Base-by-base conservation (phyloP, 2,329 filamentous ascomycete species). In the Fusarium stilboides region DNA sequence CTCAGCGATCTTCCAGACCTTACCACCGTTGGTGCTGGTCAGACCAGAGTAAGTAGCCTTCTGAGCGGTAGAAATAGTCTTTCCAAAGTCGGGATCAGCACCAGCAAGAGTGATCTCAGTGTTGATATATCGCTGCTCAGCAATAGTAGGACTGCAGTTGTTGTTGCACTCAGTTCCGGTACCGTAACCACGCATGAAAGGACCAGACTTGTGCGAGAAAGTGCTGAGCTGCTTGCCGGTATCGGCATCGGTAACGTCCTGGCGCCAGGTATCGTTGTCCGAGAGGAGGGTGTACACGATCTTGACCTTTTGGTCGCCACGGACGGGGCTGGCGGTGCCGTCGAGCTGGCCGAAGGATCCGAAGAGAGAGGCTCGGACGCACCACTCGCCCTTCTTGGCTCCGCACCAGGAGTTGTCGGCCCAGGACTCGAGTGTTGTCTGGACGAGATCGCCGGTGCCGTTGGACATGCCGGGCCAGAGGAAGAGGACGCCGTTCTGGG, bases 391-490 rank as follows among this genome's bases (percentile, higher is more conserved):
- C 20, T 42, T 46, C 22, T 43, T 62, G 42, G 68, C 68, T 22
- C 68, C 68, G 40, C 68, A 70, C 68, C 68, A 70, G 2, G 68
- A 69, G 58, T 70, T 70, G 39, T 70, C 65, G 42, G 62, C 31
- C 68, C 68, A 70, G 8, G 62, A 61, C 62, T 70, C 68, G 9
- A 70, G 65, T 1, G 68, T 70, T 6, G 65, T 69, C 50, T 70
- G 68, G 52, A 70, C 62, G 24, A 70, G 65, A 14, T 70, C 50
- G 26, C 68, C 68, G 2, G 68, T 70, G 53, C 68, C 68, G 56
- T 70, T 70, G 62, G 68, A 70, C 68, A 70, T 70, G 26, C 68
- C 68, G 13, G 68, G 68, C 68, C 68, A 70, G 39, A 70, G 31
- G 50, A 62, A 63, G 20, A 70, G 65, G 7, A 52, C 42, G 19